Percentiles rank a stretch among this genome's conserved stretches.
phyloP scores from a whole-genome alignment of 768 basidiomycete species.

The Amanita fuliginea region DNA sequence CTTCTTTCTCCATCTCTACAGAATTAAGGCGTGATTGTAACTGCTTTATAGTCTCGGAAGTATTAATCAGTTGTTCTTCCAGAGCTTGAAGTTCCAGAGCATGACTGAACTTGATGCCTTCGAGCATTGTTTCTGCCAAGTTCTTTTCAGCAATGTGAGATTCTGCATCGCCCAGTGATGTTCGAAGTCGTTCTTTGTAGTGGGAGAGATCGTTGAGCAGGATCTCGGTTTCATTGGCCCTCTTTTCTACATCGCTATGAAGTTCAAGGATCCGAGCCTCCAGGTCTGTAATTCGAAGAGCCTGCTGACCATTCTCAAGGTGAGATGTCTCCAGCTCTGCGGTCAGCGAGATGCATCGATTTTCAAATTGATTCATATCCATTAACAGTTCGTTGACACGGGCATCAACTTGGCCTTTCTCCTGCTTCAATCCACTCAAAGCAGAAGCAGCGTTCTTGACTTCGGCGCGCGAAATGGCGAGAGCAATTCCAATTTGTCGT shows the following conservation, averaged over 20 bases:
- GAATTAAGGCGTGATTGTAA: not conserved
- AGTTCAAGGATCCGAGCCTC: slow-evolving; percentile 15
- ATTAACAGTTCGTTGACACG: not conserved
- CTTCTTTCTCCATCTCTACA: slow-evolving; percentile 15
- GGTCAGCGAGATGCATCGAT: not conserved
- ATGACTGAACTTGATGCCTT: slow-evolving; percentile 23
- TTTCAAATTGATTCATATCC: not conserved
- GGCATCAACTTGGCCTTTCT: slow-evolving; percentile 5
- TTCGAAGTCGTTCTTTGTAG: slow-evolving; percentile 18
- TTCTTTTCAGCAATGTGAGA: slow-evolving; percentile 12
- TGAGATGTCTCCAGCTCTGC: not conserved
- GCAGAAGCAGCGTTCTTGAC: slow-evolving; percentile 6
- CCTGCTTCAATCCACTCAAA: slow-evolving; percentile 6
- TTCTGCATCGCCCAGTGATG: slow-evolving; percentile 17
- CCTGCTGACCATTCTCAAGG: not conserved
- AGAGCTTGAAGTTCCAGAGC: slow-evolving; percentile 24
- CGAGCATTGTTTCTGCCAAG: slow-evolving; percentile 17
- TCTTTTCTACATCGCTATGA: slow-evolving; percentile 5
- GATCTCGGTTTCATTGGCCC: slow-evolving; percentile 12
- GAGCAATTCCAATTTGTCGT: slow-evolving; percentile 2
- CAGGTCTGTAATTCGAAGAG: slow-evolving; percentile 4
- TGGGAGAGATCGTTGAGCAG: slow-evolving; percentile 16
- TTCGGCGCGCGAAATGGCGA: slow-evolving; percentile 8
- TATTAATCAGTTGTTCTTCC: slow-evolving; percentile 23
- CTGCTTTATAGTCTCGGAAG: not conserved